Evolutionary conservation across 2,329 filamentous ascomycete genomes (phyloP).

Genomic region (Byssochlamys sp.): DNA sequence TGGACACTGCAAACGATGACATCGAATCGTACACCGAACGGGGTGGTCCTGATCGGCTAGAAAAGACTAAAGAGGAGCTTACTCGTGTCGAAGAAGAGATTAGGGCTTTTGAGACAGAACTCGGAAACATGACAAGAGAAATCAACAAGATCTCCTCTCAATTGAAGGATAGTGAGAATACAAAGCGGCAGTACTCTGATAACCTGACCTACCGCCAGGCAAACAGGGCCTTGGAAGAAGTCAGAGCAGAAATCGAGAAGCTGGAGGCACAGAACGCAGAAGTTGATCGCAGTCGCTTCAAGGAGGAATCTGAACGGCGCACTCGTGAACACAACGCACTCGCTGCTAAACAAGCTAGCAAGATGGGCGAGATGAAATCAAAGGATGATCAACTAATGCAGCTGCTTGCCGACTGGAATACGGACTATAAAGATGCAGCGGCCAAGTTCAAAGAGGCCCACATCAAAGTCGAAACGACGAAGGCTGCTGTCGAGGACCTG

Average conservation of each 20-base stretch:
- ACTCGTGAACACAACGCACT: conserved; percentile 61
- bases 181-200: conserved; percentile 76
- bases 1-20: conserved; percentile 64
- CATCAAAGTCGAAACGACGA: conserved; percentile 82
- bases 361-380: conserved; percentile 69
- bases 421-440: conserved; percentile 76
- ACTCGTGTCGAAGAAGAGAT: conserved; percentile 58
- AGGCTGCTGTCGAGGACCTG: conserved; percentile 84
- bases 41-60: conserved; percentile 63
- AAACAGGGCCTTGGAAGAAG: conserved; percentile 55
- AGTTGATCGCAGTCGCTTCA: conserved; percentile 68
- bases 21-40: conserved; percentile 71
- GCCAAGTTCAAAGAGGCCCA: conserved; percentile 74
- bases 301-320: conserved; percentile 57
- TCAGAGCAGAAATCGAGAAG: conserved; percentile 61
- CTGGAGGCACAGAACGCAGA: conserved; percentile 71
- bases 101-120: conserved; percentile 55
- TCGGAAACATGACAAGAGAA: conserved; percentile 55
- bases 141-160: conserved; percentile 71
- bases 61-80: conserved; percentile 60
- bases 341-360: conserved; percentile 60
- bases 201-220: conserved; percentile 80
- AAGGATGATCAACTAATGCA: conserved; percentile 72
- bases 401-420: conserved; percentile 69
- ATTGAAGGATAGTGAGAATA: conserved; percentile 68